Base-by-base conservation (phyloP, 2,329 filamentous ascomycete genomes). In the Alternaria metachromatica region DNA sequence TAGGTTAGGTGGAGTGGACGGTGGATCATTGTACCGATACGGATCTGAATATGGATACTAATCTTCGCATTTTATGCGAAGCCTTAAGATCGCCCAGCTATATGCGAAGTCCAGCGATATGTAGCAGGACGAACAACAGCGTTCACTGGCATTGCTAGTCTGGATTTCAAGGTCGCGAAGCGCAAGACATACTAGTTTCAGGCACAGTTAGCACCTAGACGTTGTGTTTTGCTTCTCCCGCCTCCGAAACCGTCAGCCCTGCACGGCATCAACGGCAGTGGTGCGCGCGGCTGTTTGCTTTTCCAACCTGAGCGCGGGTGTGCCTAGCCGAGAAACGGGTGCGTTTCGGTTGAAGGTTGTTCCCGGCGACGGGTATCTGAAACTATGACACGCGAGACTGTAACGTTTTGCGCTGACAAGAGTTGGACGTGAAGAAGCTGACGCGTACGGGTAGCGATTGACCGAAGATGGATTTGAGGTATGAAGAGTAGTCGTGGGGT, bases 321-420 rank as follows among this genome's bases (percentile, higher is more conserved):
- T 21, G 20, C 30, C 30, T 20, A 53, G 28, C 41, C 54, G 43
- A 56, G 43, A 30, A 37, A 37, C 54, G 54, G 53, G 26, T 33
- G 26, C 18, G 43, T 48, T 48, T 48, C 26, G 55, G 45, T 20
- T 51, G 20, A 44, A 51, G 28, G 26, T n/a, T 50, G 30, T 26
- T 30, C 55, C 45, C 28, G 18, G n/a, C 60, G 60, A 41, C 60
- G 60, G 48, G 28, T 54, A 58, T 26, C 55, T 33, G 60, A 59
- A 62, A 62, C 60, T 3, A 18, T 28, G 37, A 48, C 55, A 55
- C 18, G 12, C n/a, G 37, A 49, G 30, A 21, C 21, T 62, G 60
- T 30, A 59, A 62, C 60, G 55, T 51, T 20, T 54, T 46, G 48
- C 13, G 55, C 28, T 43, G 55, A 48, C 55, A 55, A 58, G 46